phyloP scores from a whole-genome alignment of 768 basidiomycete genomes.

The Hypsizygus marmoreus region DNA sequence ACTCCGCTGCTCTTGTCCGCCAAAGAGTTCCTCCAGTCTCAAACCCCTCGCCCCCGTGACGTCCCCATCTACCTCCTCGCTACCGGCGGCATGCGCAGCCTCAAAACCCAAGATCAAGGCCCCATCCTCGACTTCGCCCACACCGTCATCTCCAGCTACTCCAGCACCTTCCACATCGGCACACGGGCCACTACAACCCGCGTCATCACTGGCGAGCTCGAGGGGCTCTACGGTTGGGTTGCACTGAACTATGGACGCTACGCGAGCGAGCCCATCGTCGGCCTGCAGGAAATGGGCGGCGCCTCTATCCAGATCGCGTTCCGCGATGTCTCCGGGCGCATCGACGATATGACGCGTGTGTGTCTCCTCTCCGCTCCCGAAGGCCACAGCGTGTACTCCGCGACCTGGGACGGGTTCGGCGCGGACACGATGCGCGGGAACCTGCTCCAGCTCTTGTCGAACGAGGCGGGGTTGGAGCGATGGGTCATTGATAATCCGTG shows the following conservation, averaged over 20 bases:
- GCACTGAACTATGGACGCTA: slow-evolving; percentile 12
- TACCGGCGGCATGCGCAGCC: slow-evolving; percentile 13
- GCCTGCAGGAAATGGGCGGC: slow-evolving; percentile 13
- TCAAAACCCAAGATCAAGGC: not conserved
- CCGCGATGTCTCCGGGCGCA: slow-evolving; percentile 5
- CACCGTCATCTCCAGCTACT: not conserved
- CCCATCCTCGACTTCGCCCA: slow-evolving; percentile 8
- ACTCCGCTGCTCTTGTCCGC: slow-evolving; percentile 4
- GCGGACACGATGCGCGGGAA: slow-evolving; percentile 1
- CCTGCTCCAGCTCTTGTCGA: slow-evolving; percentile 3
- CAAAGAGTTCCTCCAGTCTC: not conserved
- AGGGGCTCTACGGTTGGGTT: slow-evolving; percentile 16
- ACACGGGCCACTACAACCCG: slow-evolving; percentile 2
- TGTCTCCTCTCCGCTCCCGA: slow-evolving; percentile 11
- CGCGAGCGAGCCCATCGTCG: slow-evolving; percentile 9
- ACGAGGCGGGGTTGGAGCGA: slow-evolving; percentile 6
- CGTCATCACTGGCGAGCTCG: slow-evolving; percentile 12
- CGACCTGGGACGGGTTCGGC: slow-evolving; percentile 15
- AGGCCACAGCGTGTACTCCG: slow-evolving; percentile 9
- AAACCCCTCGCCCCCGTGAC: not conserved
- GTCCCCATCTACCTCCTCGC: slow-evolving; percentile 14
- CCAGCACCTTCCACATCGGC: slow-evolving; percentile 3
- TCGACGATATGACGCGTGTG: slow-evolving; percentile 4
- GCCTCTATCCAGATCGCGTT: slow-evolving; percentile 16
- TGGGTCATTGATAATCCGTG: slow-evolving; percentile 10